A percentile compares a stretch with the other conserved stretches of the same genome.
Conservation (phyloP, 129 eudicot species). For the Calendula officinalis region DNA sequence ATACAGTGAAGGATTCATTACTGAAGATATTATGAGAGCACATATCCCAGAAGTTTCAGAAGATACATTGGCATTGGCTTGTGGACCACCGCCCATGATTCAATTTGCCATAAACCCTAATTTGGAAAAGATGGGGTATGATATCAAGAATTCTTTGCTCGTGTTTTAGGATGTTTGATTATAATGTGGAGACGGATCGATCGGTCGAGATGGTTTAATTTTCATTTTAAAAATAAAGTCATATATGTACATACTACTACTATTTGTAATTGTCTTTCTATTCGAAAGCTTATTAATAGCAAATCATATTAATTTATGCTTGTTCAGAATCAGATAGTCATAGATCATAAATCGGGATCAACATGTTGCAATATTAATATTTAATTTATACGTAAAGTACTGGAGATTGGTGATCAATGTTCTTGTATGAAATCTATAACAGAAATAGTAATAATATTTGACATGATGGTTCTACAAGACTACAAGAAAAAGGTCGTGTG, state of each 20-base stretch:
- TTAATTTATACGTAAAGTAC: too few relatives aligned
- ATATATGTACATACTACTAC: slow-evolving; percentile 26
- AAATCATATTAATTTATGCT: slow-evolving; percentile 1
- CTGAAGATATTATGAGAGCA: slow-evolving; percentile 55
- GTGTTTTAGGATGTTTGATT: slow-evolving; percentile 46
- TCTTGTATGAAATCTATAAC: too few relatives aligned
- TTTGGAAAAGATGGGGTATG: slow-evolving; percentile 90
- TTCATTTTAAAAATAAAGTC: slow-evolving; percentile 6
- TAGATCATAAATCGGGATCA: not conserved
- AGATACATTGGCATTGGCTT: slow-evolving; percentile 64
- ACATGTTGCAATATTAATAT: too few relatives aligned
- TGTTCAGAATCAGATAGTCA: not conserved
- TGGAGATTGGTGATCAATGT: too few relatives aligned
- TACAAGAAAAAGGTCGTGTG: too few relatives aligned
- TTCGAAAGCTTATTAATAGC: not conserved
- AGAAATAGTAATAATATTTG: too few relatives aligned
- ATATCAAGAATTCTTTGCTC: slow-evolving; percentile 65
- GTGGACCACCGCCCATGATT: slow-evolving; percentile 97
- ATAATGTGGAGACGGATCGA: not conserved
- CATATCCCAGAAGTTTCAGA: slow-evolving; percentile 61
- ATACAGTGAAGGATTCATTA: slow-evolving; percentile 62
- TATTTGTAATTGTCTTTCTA: slow-evolving; percentile 23
- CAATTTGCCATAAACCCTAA: slow-evolving; percentile 84
- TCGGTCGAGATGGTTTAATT: slow-evolving; percentile 9
- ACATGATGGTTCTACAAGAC: too few relatives aligned